A percentile compares a stretch with the other conserved stretches of the same genome.
phyloP scores from a whole-genome alignment of 352 stramenopile genomes.

The Hyaloperonospora arabidopsidis region DNA sequence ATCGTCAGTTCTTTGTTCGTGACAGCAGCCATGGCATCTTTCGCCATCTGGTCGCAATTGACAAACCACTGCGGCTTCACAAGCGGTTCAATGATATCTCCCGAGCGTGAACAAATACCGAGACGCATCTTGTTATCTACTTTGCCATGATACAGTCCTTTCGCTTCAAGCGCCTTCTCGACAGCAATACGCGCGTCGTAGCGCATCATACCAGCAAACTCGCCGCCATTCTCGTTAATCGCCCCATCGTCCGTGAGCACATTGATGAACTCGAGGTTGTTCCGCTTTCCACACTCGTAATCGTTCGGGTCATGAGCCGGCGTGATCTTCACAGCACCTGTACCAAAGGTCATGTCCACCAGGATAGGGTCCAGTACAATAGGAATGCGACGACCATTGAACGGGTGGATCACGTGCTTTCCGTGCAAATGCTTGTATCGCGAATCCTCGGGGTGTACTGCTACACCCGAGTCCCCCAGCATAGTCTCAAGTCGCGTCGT shows the following conservation, averaged over 20 bases:
- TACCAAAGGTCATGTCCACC: slow-evolving; percentile 98
- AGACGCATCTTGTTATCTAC: slow-evolving; percentile 98
- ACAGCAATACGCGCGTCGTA: slow-evolving; percentile 85
- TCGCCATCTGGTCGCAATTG: slow-evolving; percentile 82
- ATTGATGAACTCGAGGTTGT: slow-evolving; percentile 97
- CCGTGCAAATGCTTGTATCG: slow-evolving; percentile 98
- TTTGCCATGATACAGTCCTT: slow-evolving; percentile 95
- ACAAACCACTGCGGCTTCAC: slow-evolving; percentile 99
- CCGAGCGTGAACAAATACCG: slow-evolving; percentile 95
- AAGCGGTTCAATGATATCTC: slow-evolving; percentile 98
- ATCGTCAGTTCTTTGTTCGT: slow-evolving; percentile 79
- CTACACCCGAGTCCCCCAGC: slow-evolving; percentile 96
- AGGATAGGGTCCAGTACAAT: slow-evolving; percentile 94
- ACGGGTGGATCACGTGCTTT: slow-evolving; percentile 97
- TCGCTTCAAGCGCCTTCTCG: slow-evolving; percentile 89
- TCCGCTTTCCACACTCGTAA: slow-evolving; percentile 96
- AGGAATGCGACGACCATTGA: slow-evolving; percentile 94
- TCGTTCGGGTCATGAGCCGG: slow-evolving; percentile 98
- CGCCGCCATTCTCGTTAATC: slow-evolving; percentile 91
- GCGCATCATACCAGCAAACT: slow-evolving; percentile 82
- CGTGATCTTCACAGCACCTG: slow-evolving; percentile 98
- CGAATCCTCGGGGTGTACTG: slow-evolving; percentile 97
- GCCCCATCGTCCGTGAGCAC: slow-evolving; percentile 94
- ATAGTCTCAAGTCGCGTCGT: slow-evolving; percentile 99
- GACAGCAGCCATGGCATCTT: slow-evolving; percentile 75